These are phyloP conservation scores for Salix purpurea DNA, from an alignment of 345 rosid genomes.

Conservation along the genomic window DNA sequence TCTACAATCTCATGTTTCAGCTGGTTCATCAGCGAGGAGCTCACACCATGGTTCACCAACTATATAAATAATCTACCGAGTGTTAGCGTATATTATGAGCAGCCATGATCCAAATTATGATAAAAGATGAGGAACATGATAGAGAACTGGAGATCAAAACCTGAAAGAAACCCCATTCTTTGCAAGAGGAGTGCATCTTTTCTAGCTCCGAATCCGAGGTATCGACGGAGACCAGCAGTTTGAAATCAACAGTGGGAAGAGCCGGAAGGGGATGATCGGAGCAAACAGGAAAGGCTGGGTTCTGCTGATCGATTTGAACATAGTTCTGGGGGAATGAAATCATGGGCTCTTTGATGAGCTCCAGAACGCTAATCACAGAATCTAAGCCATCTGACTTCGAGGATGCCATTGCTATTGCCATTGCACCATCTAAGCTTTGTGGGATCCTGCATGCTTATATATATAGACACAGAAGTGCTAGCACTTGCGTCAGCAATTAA, in stretches of 20 bases:
- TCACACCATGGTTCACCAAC: conserved; percentile 39
- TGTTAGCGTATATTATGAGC: neutral
- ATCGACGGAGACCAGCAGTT: conserved; percentile 18
- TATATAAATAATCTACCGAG: neutral
- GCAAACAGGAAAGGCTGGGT: neutral
- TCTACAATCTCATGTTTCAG: conserved; percentile 23
- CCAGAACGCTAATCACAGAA: conserved; percentile 17
- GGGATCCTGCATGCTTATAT: too few relatives aligned
- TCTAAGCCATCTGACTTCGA: too few relatives aligned
- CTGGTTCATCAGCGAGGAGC: conserved; percentile 8
- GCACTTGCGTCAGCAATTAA: too few relatives aligned
- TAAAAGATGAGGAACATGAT: too few relatives aligned
- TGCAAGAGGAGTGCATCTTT: conserved; percentile 25
- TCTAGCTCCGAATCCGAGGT: conserved; percentile 15
- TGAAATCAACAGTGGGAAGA: conserved; percentile 28
- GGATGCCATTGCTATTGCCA: too few relatives aligned
- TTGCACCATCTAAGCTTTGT: too few relatives aligned
- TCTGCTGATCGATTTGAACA: conserved; percentile 4
- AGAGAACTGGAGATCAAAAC: conserved; percentile 1
- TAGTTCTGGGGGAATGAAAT: conserved; percentile 19
- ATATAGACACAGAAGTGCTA: too few relatives aligned
- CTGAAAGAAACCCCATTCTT: conserved; percentile 45
- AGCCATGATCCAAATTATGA: neutral
- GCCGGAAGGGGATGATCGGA: neutral
- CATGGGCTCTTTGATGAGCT: conserved; percentile 23